A percentile compares a stretch with the other conserved stretches of the same genome.
Evolutionary conservation across 345 rosid species (phyloP).

Genomic region (Aquilaria malaccensis): DNA sequence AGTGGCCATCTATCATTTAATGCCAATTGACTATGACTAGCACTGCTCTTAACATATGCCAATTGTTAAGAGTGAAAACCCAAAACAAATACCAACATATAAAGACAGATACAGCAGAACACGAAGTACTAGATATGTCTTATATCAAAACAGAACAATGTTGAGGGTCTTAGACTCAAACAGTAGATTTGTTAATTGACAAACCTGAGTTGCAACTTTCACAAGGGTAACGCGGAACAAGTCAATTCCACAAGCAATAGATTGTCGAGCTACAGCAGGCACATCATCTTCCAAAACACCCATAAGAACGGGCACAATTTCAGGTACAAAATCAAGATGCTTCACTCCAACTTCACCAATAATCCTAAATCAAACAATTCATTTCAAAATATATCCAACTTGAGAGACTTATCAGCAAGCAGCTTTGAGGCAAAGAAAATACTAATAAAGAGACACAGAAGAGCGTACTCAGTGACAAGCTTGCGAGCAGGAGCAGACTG

Average conservation of each 20-base stretch:
- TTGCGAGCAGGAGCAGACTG: constrained; percentile 70
- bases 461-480: constrained; percentile 57
- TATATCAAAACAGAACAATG: neutral
- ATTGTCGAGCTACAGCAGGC: constrained; percentile 90
- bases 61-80: too few species aligned
- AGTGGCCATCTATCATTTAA: too few species aligned
- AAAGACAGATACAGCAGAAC: neutral
- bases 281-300: constrained; percentile 61
- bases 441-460: neutral
- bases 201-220: constrained; percentile 69
- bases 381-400: neutral
- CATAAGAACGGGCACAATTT: constrained; percentile 67
- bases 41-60: too few species aligned
- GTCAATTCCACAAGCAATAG: constrained; percentile 52
- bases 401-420: neutral
- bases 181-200: neutral
- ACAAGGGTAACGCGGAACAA: constrained; percentile 58
- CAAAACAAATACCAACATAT: too few species aligned
- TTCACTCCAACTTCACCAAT: constrained; percentile 74
- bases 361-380: constrained; percentile 37
- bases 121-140: neutral
- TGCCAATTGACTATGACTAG: too few species aligned
- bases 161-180: neutral
- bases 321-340: constrained; percentile 65
- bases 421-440: neutral